phyloP scores from a whole-genome alignment of 139 green algal species.

The Chlamydomonas incerta region DNA sequence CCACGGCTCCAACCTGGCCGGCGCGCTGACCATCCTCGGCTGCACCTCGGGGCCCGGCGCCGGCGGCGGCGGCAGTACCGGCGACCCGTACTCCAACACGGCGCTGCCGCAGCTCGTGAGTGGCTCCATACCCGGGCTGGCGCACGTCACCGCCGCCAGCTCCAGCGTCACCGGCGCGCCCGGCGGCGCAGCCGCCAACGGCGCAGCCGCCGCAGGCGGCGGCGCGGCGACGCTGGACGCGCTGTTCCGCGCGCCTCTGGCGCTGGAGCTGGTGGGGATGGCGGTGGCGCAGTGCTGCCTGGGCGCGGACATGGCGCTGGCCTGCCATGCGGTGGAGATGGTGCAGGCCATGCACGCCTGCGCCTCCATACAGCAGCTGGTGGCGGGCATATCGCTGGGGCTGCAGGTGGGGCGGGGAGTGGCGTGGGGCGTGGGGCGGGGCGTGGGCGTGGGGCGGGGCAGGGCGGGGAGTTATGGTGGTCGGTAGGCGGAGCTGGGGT shows the following conservation, averaged over 20 bases:
- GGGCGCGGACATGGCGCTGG: conserved; percentile 36
- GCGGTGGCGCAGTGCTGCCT: conserved; percentile 41
- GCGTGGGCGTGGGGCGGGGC: neutral
- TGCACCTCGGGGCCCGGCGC: neutral
- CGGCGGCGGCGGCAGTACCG: too few species aligned
- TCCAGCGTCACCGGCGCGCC: neutral
- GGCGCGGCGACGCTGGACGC: neutral
- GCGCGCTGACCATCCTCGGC: conserved; percentile 34
- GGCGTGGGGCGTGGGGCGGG: too few species aligned
- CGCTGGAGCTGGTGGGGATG: conserved; percentile 36
- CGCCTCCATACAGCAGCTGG: conserved; percentile 46
- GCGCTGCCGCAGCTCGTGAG: too few species aligned
- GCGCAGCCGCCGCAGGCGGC: neutral
- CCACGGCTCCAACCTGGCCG: conserved; percentile 24
- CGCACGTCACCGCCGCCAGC: neutral
- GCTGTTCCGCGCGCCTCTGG: conserved; percentile 25
- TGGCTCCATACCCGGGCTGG: too few species aligned
- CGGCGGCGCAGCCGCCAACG: too few species aligned
- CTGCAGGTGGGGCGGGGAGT: conserved; percentile 9
- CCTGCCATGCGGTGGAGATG: conserved; percentile 38
- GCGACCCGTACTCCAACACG: too few species aligned
- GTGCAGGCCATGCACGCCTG: conserved; percentile 44
- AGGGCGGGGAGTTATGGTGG: too few species aligned
- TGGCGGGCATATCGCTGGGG: conserved; percentile 26
- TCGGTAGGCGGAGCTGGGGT: neutral